Evolutionary conservation across 108 stramenopile genomes (phyloP), one percentile per base, ranked within the genome.

Genomic region (Cyclotella atomus): DNA sequence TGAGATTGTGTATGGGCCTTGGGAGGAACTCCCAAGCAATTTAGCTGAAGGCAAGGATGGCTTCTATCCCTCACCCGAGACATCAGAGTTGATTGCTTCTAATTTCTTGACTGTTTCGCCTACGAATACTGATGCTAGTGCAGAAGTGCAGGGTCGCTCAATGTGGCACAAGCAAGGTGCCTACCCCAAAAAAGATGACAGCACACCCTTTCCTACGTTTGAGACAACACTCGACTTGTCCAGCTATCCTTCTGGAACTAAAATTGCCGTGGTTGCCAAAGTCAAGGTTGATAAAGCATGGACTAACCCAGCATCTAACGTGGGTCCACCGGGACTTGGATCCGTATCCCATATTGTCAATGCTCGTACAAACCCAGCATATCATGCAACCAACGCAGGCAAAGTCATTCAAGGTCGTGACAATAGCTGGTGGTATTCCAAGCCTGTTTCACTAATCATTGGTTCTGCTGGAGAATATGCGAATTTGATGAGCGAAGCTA

Each of bases 331-430:
- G 10, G 52, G 59, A 19, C 20, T 81, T 3, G 71, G 76, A 65
- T 87, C 90, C 0, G 71, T 80, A 52, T 85, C 86, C 61, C 92
- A 93, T 60, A 62, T 88, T 33, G 90, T 88, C 52, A 93, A 90
- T 65, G 89, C 85, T 34, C 65, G 92, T 1, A 90, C 85, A 3
- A 89, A 90, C 60, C 72, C 88, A 63, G 60, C 65, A 21, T 78
- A 83, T 32, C 61, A 41, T 35, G 77, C 77, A 23, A 63, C 73
- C 7, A 79, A 79, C 50, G 77, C 63, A 2, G 82, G 82, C 14
- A 79, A 83, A 38, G 54, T 70, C 25, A 65, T 83, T 49, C 73
- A 52, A 16, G 80, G 80, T 17, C 62, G 70, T 14, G 47, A 59
- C n/a, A 59, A 81, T 20, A 50, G 53, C 46, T 81, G 80, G 80